Base-by-base conservation (phyloP, 306 rosid genomes). In the Acacia melanoxylon region DNA sequence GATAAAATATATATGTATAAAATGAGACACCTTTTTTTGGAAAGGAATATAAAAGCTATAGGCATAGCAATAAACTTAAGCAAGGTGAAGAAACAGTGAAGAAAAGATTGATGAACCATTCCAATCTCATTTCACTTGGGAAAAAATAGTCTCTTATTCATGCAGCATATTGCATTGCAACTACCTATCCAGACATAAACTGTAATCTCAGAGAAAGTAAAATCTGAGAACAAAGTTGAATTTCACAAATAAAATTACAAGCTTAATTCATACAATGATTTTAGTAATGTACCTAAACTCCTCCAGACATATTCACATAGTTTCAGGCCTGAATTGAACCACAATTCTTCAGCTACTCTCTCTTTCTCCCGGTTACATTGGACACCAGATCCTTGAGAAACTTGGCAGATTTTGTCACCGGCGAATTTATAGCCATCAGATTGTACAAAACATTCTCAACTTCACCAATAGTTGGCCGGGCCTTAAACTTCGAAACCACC, bases 401-500 rank as follows among this genome's bases (percentile, higher is more conserved):
- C 84, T 89, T 92, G 2, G 93, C 94, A 37, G 98, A 93, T 82
- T 93, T 92, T 4, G 99, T 93, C 37, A 96, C 87, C 0, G 97
- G 98, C 0, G 98, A 96, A 84, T 93, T 96, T 71, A 92, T 86
- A 20, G 99, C 97, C 97, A 93, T 92, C 86, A 96, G 74, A 77
- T 93, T 96, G 76, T 96, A 93, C 88, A 96, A 76, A 24, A 93
- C 97, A 86, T 67, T 92, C 91, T 93, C 97, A 74, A 96, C 97
- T 83, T 96, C 97, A 12, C 58, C 86, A 33, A 92, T 89, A 3
- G 89, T 87, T 61, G 94, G 97, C 77, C 98, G 85, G 0, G 80
- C 51, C 85, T 88, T 92, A 83, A 95, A 92, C 22, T 83, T 86
- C 2, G 96, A 89, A 77, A 91, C 77, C 42, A 84, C 81, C 83